phyloP scores from a whole-genome alignment of 176 grass and related monocot species.

The Secale cereale region DNA sequence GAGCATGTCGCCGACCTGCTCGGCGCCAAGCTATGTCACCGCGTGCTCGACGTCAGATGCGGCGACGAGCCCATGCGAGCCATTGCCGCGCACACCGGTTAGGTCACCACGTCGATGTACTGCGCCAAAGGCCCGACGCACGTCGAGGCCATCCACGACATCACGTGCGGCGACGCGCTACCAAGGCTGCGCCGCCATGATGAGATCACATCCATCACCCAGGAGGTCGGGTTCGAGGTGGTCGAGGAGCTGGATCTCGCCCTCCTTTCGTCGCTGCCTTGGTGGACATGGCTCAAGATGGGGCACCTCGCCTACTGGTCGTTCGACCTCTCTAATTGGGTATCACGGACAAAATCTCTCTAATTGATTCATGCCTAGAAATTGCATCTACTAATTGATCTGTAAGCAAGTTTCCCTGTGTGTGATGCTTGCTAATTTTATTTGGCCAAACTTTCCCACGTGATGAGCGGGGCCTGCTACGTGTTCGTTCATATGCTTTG shows the following conservation, averaged over 20 bases:
- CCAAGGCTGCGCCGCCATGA: constrained; percentile 70
- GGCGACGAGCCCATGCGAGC: constrained; percentile 94
- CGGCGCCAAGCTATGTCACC: constrained; percentile 40
- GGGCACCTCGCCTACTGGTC: constrained; percentile 86
- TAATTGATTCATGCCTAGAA: too few relatives aligned
- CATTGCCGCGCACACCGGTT: constrained; percentile 65
- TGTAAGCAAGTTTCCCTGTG: too few relatives aligned
- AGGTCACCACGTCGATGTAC: constrained; percentile 85
- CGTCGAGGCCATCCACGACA: constrained; percentile 78
- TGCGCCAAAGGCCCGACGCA: constrained; percentile 52
- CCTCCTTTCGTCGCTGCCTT: constrained; percentile 57
- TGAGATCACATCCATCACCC: constrained; percentile 53
- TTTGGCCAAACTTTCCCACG: too few relatives aligned
- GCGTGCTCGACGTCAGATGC: constrained; percentile 70
- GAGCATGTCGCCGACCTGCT: constrained; percentile 77
- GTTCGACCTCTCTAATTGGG: too few relatives aligned
- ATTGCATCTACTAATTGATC: too few relatives aligned
- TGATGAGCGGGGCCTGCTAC: too few relatives aligned
- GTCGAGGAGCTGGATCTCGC: constrained; percentile 77
- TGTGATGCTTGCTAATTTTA: too few relatives aligned
- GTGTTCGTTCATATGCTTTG: too few relatives aligned
- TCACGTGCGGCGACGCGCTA: constrained; percentile 75
- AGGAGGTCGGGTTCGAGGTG: constrained; percentile 68
- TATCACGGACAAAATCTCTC: too few relatives aligned
- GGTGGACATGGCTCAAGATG: constrained; percentile 98